phyloP scores from a whole-genome alignment of 225 moss, liverwort and hornwort species.

The Straminergon stramineum region DNA sequence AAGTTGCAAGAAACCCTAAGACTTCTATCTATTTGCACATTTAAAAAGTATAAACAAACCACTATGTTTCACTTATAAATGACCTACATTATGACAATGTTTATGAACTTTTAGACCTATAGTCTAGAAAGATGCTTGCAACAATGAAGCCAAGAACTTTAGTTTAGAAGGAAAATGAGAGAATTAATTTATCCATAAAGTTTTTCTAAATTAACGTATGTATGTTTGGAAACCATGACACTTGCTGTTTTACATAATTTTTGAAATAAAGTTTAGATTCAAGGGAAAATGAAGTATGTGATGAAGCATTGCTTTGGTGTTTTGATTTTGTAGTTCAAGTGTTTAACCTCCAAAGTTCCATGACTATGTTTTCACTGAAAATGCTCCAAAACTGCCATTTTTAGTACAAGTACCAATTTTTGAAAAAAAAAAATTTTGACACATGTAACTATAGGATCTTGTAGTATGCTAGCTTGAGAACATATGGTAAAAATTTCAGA shows the following conservation, averaged over 20 bases:
- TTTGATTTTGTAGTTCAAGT: not conserved
- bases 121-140: not conserved
- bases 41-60: not conserved
- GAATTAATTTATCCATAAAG: not conserved
- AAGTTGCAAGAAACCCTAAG: not conserved
- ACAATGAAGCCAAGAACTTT: not conserved
- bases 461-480: too few species aligned
- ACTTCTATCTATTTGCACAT: not conserved
- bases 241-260: not conserved
- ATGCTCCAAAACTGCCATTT: too few species aligned
- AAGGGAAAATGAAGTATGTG: not conserved
- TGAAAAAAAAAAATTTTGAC: too few species aligned
- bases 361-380: too few species aligned
- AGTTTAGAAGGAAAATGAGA: not conserved
- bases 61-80: not conserved
- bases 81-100: fast-evolving
- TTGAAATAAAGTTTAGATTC: not conserved
- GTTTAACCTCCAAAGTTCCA: too few species aligned
- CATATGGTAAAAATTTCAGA: too few species aligned
- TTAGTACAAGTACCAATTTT: too few species aligned
- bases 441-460: too few species aligned
- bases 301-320: not conserved
- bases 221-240: not conserved
- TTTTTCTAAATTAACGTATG: not conserved
- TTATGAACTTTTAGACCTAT: not conserved